phyloP scores from a whole-genome alignment of 345 rosid species.

The Durio zibethinus region DNA sequence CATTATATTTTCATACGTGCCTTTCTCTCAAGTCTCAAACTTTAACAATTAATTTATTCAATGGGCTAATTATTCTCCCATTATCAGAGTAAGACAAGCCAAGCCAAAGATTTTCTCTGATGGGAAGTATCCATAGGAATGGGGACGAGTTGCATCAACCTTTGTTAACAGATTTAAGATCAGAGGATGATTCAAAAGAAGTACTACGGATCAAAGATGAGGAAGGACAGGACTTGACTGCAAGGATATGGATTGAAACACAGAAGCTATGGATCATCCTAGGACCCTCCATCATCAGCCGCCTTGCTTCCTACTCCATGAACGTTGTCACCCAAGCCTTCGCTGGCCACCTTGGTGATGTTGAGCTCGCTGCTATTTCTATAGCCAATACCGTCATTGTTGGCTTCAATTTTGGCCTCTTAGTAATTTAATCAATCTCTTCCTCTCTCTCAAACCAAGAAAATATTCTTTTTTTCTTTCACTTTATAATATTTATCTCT shows the following conservation, averaged over 20 bases:
- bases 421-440: conserved; percentile 30
- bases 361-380: conserved; percentile 61
- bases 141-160: not conserved
- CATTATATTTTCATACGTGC: no score
- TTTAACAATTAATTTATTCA: no score
- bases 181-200: not conserved
- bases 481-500: not conserved
- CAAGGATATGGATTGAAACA: conserved; percentile 45
- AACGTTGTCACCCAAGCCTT: conserved; percentile 57
- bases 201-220: not conserved
- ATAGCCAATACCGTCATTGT: conserved; percentile 59
- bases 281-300: conserved; percentile 59
- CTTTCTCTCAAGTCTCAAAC: not conserved
- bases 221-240: not conserved
- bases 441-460: not conserved
- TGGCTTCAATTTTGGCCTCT: conserved; percentile 64
- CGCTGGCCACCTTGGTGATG: conserved; percentile 63
- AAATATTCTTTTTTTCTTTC: not conserved
- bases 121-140: not conserved
- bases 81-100: not conserved
- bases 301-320: conserved; percentile 47
- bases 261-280: conserved; percentile 59
- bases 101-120: not conserved
- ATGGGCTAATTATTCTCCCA: not conserved
- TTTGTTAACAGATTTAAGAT: not conserved